Evolutionary conservation across 192 early-diverging fungal genomes (phyloP), one percentile per base, ranked within the genome.

Genomic region (Entophlyctis helioformis): DNA sequence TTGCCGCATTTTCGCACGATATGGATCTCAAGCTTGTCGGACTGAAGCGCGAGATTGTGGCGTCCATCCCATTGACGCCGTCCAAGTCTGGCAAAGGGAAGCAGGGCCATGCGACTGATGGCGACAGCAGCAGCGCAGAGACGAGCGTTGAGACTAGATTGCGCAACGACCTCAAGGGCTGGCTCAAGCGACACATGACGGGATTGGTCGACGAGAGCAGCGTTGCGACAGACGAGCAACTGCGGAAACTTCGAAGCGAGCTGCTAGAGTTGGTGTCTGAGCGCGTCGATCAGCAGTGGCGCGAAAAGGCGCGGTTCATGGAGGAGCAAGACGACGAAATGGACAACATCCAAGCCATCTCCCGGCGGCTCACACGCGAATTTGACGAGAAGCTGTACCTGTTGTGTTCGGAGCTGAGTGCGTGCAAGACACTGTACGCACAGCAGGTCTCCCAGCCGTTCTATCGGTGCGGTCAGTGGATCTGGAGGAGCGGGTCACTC

Each of bases 381-480:
- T 69, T 71, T 46, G 72, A 75, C 49, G 66, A 72, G 50, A 75
- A 75, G 47, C 52, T 75, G 25, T 69, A 52, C 53, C 27, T 62
- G 5, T 29, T 75, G 13, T 60, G 59, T 31, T 53, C 59, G 2
- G 69, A 75, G 38, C 20, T 75, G 26, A 60, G 47, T 12, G 54
- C 49, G 16, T 63, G 65, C 45, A 72, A 66, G 40, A 20, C 54
- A 2, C 26, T 57, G 21, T 69, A 54, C 32, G 42, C 42, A 36
- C 20, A 37, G n/a, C 51, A 51, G n/a, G 31, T 48, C 3, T 22
- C 48, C 11, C 56, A 64, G 35, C 68, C 67, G 21, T 64, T 62
- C 39, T 57, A 52, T 43, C 40, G 60, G 20, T 59, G 49, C 47
- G 71, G 38, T 5, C 64, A 67, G 42, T 75, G 69, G 69, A 27